Evolutionary conservation across 2,329 filamentous ascomycete species (phyloP), one percentile per base, ranked within the genome.

Genomic region (Alternaria sp.): DNA sequence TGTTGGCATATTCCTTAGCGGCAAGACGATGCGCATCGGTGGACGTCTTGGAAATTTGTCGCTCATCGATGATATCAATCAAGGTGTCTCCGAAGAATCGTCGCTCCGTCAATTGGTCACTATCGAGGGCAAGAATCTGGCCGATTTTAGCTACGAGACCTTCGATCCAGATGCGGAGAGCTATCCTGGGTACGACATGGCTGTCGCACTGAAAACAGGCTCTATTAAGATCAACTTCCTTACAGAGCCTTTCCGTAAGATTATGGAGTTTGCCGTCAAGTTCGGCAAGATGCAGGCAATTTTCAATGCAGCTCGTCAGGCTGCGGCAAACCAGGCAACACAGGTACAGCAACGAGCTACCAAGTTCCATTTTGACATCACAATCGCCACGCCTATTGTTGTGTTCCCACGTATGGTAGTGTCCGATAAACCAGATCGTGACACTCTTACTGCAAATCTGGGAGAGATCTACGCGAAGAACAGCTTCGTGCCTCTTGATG

Each of bases 251-350:
- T 97, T 98, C 83, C 89, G 95, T 53, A 98, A 98, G 80, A 98
- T 99, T 65, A 92, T 99, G 79, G 92, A 96, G 68, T 99, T 99
- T 78, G 84, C 96, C 43, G 93, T 99, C 77, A 99, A 99, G 73
- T 99, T 99, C 77, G 95, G 96, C 62, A 97, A 96, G 80, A 99
- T 99, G 95, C 95, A 99, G 79, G 94, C 95, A 22, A 91, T 99
- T 54, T 99, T 97, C 83, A 99, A 99, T 74, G 94, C 95, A 42
- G 95, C 96, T 12, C 88, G 96, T 34, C 93, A 97, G 79, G 96
- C 94, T 39, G 95, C 96, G 3, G 92, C 95, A 39, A 94, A 92
- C 63, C 94, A 97, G 77, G 96, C 95, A 9, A 96, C 88, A 59
- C 94, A 97, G 73, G 87, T 99, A 6, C 95, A 98, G 73, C 91